Conservation (phyloP, 352 stramenopile species). For the Phytophthora macrochlamydospora region DNA sequence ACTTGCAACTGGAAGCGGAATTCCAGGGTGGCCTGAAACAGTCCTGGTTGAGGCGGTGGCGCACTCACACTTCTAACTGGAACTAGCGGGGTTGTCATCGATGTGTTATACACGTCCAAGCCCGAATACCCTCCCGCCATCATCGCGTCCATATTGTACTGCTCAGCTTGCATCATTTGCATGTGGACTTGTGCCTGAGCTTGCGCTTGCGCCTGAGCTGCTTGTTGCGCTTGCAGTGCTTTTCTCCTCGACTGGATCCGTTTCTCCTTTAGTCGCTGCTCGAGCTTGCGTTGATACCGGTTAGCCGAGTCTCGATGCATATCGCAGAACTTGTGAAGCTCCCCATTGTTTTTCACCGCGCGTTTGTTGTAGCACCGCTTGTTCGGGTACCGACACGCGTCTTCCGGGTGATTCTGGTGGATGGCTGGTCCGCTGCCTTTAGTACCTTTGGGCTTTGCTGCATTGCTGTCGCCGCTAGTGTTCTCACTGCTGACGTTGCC, state of each 20-base stretch:
- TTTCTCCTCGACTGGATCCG: slow-evolving; percentile 35
- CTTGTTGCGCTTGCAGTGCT: slow-evolving; percentile 28
- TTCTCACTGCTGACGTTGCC: slow-evolving; percentile 25
- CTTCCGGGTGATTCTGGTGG: slow-evolving; percentile 27
- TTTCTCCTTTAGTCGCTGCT: slow-evolving; percentile 47
- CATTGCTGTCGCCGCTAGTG: slow-evolving; percentile 16
- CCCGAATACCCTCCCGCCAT: slow-evolving; percentile 19
- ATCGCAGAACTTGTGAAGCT: slow-evolving; percentile 74
- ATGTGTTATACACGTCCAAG: slow-evolving; percentile 14
- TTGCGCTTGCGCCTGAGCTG: slow-evolving; percentile 13
- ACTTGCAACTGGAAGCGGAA: not conserved
- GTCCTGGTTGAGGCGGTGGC: not conserved
- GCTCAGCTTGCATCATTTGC: slow-evolving; percentile 11
- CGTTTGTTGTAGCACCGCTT: slow-evolving; percentile 63
- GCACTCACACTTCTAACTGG: slow-evolving; percentile 1
- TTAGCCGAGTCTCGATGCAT: slow-evolving; percentile 63
- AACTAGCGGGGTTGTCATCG: not conserved
- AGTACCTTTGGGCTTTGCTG: slow-evolving; percentile 6
- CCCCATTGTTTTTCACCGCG: slow-evolving; percentile 70
- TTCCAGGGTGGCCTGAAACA: slow-evolving; percentile 6
- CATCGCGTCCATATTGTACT: slow-evolving; percentile 5
- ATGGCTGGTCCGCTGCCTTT: slow-evolving; percentile 20
- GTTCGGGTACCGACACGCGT: slow-evolving; percentile 66
- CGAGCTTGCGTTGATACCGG: slow-evolving; percentile 63
- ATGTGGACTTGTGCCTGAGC: slow-evolving; percentile 14